A percentile compares a stretch with the other conserved stretches of the same genome.
Evolutionary conservation across 108 stramenopile species (phyloP).

Genomic region (Stephanodiscus minutulus): DNA sequence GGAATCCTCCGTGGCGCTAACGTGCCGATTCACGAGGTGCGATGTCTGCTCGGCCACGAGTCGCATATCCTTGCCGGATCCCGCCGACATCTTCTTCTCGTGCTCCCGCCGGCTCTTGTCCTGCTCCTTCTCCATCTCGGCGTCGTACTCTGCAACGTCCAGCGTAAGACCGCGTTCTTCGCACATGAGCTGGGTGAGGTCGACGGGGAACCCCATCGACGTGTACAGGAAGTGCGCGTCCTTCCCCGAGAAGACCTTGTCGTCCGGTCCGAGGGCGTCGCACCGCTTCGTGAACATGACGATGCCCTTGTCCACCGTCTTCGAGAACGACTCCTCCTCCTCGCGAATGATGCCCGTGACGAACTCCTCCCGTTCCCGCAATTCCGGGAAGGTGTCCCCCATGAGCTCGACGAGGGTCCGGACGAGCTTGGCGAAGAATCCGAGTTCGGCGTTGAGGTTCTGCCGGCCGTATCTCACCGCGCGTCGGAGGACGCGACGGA

Average conservation of each 20-base stretch:
- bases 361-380: constrained; percentile 78
- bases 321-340: constrained; percentile 95
- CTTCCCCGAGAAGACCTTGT: constrained; percentile 84
- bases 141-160: constrained; percentile 90
- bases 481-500: constrained; percentile 94
- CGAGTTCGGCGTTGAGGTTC: constrained; percentile 90
- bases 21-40: constrained; percentile 70
- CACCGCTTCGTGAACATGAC: constrained; percentile 91
- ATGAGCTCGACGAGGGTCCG: constrained; percentile 84
- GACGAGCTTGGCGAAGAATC: constrained; percentile 95
- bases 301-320: constrained; percentile 95
- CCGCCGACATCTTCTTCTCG: constrained; percentile 84
- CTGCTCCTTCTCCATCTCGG: constrained; percentile 90
- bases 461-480: constrained; percentile 97
- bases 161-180: constrained; percentile 95
- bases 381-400: constrained; percentile 94
- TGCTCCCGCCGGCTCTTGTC: constrained; percentile 72
- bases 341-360: constrained; percentile 86
- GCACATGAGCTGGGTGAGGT: constrained; percentile 98
- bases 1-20: constrained; percentile 80
- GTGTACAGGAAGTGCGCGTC: constrained; percentile 96
- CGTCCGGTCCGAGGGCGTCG: constrained; percentile 56
- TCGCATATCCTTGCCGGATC: constrained; percentile 91
- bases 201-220: constrained; percentile 98
- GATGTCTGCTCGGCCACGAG: constrained; percentile 98